phyloP scores from a whole-genome alignment of 805 yeast genomes.

The Nakazawaea pomicola region DNA sequence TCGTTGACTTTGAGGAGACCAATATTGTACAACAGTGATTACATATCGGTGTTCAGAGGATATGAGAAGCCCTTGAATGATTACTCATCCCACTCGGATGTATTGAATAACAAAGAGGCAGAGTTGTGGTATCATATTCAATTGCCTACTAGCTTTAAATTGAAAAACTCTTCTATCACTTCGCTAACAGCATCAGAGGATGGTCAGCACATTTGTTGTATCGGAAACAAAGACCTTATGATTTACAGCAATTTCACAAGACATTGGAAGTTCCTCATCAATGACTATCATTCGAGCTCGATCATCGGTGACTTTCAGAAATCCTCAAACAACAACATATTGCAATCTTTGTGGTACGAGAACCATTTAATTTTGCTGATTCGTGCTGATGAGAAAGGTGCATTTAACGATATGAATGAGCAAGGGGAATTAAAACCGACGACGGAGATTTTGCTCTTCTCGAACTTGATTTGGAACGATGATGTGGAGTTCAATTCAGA shows the following conservation, averaged over 20 bases:
- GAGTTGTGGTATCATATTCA: slow-evolving; percentile 41
- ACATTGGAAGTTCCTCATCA: slow-evolving; percentile 42
- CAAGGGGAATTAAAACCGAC: slow-evolving; percentile 16
- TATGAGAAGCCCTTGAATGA: slow-evolving; percentile 37
- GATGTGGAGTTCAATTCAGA: slow-evolving; percentile 22
- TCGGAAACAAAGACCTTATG: slow-evolving; percentile 43
- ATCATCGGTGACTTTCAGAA: not conserved
- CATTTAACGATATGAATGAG: slow-evolving; percentile 1
- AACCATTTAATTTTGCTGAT: slow-evolving; percentile 26
- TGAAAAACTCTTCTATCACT: slow-evolving; percentile 38
- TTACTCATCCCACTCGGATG: slow-evolving; percentile 26
- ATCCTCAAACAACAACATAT: slow-evolving; percentile 3
- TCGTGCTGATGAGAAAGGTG: slow-evolving; percentile 17
- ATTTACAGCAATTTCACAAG: slow-evolving; percentile 34
- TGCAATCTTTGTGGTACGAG: slow-evolving; percentile 26
- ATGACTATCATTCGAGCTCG: slow-evolving; percentile 24
- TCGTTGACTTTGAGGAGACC: slow-evolving; percentile 32
- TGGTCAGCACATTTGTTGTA: slow-evolving; percentile 43
- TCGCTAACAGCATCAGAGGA: slow-evolving; percentile 39
- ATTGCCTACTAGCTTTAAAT: slow-evolving; percentile 39
- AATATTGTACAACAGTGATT: slow-evolving; percentile 33
- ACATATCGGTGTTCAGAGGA: slow-evolving; percentile 40
- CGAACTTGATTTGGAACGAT: slow-evolving; percentile 20
- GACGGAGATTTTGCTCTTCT: slow-evolving; percentile 26
- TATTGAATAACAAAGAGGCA: slow-evolving; percentile 30